Evolutionary conservation across 192 early-diverging fungal species (phyloP).

Genomic region (Linnemannia zychae): DNA sequence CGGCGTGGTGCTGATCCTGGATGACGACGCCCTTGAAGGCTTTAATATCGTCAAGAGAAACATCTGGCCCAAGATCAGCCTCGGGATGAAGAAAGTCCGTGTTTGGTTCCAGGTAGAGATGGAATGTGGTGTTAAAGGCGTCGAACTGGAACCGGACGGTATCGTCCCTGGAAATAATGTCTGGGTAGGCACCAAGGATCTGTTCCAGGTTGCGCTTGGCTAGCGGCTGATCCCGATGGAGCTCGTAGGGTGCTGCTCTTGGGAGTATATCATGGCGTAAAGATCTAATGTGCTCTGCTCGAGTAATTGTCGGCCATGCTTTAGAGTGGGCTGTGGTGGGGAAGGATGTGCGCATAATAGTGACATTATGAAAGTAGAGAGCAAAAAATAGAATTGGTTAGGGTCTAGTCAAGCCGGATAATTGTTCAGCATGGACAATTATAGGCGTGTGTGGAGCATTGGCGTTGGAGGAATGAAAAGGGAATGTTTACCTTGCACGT

Average conservation of each 20-base stretch:
- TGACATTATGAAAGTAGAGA: background rate
- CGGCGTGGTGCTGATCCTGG: conserved; percentile 40
- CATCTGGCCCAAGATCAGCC: conserved; percentile 61
- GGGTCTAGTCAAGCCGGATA: background rate
- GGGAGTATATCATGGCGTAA: conserved; percentile 45
- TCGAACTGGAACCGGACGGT: conserved; percentile 68
- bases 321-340: conserved; percentile 34
- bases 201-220: conserved; percentile 20
- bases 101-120: conserved; percentile 77
- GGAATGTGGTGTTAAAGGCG: conserved; percentile 76
- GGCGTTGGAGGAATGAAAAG: background rate
- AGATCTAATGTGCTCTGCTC: conserved; percentile 34
- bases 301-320: conserved; percentile 41
- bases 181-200: background rate
- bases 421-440: background rate
- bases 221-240: conserved; percentile 10
- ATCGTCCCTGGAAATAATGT: conserved; percentile 58
- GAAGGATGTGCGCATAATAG: background rate
- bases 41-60: conserved; percentile 60
- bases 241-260: conserved; percentile 2
- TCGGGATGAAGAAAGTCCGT: conserved; percentile 76
- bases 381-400: background rate
- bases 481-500: conserved; percentile 21
- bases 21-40: conserved; percentile 74
- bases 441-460: background rate